phyloP scores from a whole-genome alignment of 2,329 filamentous ascomycete species.

The Trichoderma sp. region DNA sequence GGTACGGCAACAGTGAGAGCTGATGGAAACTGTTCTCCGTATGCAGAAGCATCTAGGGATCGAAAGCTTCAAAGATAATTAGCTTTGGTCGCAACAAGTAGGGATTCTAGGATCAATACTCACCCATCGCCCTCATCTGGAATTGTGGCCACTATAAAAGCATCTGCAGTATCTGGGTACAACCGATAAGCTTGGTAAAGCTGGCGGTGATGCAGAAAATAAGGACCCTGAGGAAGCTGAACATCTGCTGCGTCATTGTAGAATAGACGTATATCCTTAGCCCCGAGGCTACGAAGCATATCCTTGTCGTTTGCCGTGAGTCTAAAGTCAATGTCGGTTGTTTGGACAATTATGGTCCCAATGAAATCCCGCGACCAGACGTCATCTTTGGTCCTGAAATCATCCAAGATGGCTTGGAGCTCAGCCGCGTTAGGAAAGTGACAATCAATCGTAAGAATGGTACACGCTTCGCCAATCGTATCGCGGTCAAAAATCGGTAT shows the following conservation, averaged over 20 bases:
- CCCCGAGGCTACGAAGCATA: neutral
- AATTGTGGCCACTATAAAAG: neutral
- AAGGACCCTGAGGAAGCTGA: neutral
- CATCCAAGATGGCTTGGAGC: neutral
- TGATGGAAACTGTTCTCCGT: neutral
- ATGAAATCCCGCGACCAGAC: neutral
- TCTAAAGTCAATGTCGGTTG: neutral
- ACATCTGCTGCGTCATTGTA: neutral
- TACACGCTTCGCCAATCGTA: neutral
- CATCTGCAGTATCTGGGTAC: neutral
- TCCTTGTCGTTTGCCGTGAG: neutral
- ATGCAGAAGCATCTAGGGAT: neutral
- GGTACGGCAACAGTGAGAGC: neutral
- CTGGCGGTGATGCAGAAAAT: neutral
- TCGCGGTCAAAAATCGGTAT: neutral
- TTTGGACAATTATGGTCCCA: neutral
- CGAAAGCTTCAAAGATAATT: neutral
- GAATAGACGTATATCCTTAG: neutral
- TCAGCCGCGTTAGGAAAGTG: neutral
- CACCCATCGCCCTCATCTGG: neutral
- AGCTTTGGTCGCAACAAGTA: neutral
- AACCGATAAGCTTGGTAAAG: neutral
- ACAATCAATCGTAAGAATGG: neutral
- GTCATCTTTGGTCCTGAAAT: neutral
- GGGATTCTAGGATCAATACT: rapidly evolving